Percentiles rank a stretch among this genome's conserved stretches.
These are phyloP conservation scores for Radiomyces spectabilis DNA, from an alignment of 192 early-diverging fungal genomes.

Conservation along the genomic window DNA sequence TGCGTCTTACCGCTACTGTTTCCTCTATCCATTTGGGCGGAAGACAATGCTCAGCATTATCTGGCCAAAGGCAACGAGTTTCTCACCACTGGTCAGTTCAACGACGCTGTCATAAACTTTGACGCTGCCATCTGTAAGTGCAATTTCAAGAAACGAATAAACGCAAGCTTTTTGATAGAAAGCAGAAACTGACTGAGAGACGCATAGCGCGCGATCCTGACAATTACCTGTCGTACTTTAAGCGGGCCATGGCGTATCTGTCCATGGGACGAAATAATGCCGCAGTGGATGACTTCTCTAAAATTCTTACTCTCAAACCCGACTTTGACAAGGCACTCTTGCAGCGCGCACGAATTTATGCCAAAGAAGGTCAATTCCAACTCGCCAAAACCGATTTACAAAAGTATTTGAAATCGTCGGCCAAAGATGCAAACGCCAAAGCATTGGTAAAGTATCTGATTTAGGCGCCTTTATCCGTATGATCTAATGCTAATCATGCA, in stretches of 20 bases:
- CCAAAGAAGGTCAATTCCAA: constrained; percentile 59
- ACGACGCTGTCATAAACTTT: constrained; percentile 53
- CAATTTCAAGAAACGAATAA: too few species aligned
- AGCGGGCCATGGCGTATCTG: constrained; percentile 79
- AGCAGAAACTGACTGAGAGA: too few species aligned
- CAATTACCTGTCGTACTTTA: constrained; percentile 83
- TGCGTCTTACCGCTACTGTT: constrained; percentile 17
- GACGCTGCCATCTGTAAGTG: constrained; percentile 59
- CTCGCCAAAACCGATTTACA: constrained; percentile 57
- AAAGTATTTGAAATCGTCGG: constrained; percentile 22
- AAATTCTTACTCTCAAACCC: constrained; percentile 70
- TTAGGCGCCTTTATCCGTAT: not conserved
- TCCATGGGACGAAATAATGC: constrained; percentile 59
- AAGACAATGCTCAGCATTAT: constrained; percentile 32
- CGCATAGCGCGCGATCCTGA: constrained; percentile 68
- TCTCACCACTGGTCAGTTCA: constrained; percentile 36
- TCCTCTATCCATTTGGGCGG: not conserved
- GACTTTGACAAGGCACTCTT: constrained; percentile 73
- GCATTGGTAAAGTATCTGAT: constrained; percentile 22
- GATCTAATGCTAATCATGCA: not conserved
- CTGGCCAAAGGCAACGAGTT: constrained; percentile 33
- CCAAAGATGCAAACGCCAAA: constrained; percentile 27
- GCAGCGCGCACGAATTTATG: constrained; percentile 64
- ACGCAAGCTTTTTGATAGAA: too few species aligned
- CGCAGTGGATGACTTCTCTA: constrained; percentile 78